Conservation (phyloP, 306 rosid genomes). For the Malus sieversii region DNA sequence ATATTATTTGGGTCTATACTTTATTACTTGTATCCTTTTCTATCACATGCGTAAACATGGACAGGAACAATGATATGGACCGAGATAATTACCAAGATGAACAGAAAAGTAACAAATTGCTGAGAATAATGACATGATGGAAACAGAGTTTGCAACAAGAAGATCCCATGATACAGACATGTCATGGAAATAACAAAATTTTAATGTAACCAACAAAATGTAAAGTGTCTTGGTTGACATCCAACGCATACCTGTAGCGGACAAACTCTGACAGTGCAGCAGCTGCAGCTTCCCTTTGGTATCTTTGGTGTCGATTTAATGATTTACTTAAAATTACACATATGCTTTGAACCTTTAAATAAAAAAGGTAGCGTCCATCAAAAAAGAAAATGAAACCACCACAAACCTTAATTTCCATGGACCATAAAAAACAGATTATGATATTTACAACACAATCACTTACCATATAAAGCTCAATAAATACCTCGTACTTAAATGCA, state of each 20-base stretch:
- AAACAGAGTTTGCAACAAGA: background rate
- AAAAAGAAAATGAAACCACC: background rate
- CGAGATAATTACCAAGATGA: background rate
- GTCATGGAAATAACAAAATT: background rate
- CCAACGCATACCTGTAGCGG: constrained; percentile 56
- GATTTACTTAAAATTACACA: constrained; percentile 67
- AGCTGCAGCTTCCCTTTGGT: constrained; percentile 91
- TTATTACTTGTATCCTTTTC: background rate
- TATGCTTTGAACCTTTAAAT: constrained; percentile 62
- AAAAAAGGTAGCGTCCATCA: constrained; percentile 9
- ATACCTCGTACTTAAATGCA: background rate
- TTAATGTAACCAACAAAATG: background rate
- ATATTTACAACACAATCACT: background rate
- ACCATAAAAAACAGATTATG: background rate
- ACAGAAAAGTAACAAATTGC: too few species aligned
- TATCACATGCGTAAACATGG: background rate
- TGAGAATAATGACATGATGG: background rate
- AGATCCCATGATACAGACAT: background rate
- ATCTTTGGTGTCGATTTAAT: constrained; percentile 64
- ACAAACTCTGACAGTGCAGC: constrained; percentile 95
- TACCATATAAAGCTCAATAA: background rate
- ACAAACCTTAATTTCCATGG: background rate
- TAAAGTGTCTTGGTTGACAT: constrained; percentile 15
- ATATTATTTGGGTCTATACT: background rate
- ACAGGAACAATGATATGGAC: background rate